Evolutionary conservation across 2,329 filamentous ascomycete genomes (phyloP).

Genomic region (Alternaria panax): DNA sequence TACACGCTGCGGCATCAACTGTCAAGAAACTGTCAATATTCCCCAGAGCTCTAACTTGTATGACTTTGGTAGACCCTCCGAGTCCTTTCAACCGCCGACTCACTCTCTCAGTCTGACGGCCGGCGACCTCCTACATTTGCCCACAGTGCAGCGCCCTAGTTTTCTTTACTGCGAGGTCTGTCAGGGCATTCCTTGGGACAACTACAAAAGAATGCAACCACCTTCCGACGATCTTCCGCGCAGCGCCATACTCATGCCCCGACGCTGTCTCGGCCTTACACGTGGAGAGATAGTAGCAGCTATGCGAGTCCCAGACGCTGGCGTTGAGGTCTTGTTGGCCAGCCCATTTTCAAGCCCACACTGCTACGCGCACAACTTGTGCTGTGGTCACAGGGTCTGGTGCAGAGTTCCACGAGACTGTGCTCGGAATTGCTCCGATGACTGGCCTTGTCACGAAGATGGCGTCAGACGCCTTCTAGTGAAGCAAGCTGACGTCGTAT

Average conservation of each 20-base stretch:
- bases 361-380: conserved; percentile 11
- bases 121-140: not conserved
- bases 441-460: not conserved
- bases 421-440: conserved; percentile 17
- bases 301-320: not conserved
- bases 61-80: not conserved
- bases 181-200: conserved; percentile 21
- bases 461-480: not conserved
- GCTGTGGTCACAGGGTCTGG: conserved; percentile 26
- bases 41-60: not conserved
- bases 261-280: conserved; percentile 19
- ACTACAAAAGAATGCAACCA: conserved; percentile 9
- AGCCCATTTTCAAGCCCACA: conserved; percentile 3
- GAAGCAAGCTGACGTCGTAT: conserved; percentile 13
- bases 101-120: not conserved
- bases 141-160: not conserved
- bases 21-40: conserved; percentile 9
- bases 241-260: not conserved
- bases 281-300: conserved; percentile 9
- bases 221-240: not conserved
- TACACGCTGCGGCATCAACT: conserved; percentile 24
- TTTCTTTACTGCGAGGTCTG: conserved; percentile 28
- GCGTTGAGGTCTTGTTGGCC: conserved; percentile 1
- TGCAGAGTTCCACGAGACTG: conserved; percentile 7
- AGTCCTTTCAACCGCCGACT: not conserved